phyloP scores from a whole-genome alignment of 2,329 filamentous ascomycete species.

The Fusarium hainanense region DNA sequence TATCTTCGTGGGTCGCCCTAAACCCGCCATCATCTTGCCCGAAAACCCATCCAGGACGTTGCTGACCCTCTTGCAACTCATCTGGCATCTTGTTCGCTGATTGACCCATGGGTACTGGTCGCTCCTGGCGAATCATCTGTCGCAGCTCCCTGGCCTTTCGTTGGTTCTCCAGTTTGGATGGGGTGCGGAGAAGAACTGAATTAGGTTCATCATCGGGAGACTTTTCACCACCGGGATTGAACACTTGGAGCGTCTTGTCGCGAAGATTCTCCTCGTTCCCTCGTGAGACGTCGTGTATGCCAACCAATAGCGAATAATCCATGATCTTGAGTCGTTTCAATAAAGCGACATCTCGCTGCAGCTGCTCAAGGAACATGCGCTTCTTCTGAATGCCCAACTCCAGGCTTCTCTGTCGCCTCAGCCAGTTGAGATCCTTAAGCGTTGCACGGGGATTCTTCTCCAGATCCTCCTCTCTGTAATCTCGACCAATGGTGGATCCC shows the following conservation, averaged over 20 bases:
- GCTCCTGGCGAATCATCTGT: conserved; percentile 91
- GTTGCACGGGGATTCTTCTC: conserved; percentile 92
- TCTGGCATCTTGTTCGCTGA: conserved; percentile 88
- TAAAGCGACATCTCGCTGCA: conserved; percentile 86
- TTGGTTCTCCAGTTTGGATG: conserved; percentile 91
- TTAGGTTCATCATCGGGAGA: conserved; percentile 68
- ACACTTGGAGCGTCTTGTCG: conserved; percentile 90
- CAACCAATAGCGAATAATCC: conserved; percentile 96
- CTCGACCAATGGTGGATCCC: conserved; percentile 92
- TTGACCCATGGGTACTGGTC: conserved; percentile 91
- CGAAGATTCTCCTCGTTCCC: conserved; percentile 96
- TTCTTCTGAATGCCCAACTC: conserved; percentile 93
- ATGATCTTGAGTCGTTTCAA: conserved; percentile 93
- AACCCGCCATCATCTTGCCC: conserved; percentile 95
- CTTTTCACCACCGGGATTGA: conserved; percentile 84
- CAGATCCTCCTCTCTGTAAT: conserved; percentile 89
- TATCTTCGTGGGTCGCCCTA: conserved; percentile 90
- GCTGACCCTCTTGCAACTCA: conserved; percentile 80
- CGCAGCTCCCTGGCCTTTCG: conserved; percentile 91
- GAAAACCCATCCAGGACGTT: conserved; percentile 79
- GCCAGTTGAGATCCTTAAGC: conserved; percentile 96
- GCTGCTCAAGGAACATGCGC: conserved; percentile 86
- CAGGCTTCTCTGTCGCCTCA: conserved; percentile 84
- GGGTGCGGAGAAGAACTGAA: conserved; percentile 82
- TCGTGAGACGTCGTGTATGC: conserved; percentile 88